Percentiles rank a stretch among this genome's conserved stretches.
Evolutionary conservation across 202 grass and related monocot genomes (phyloP).

Genomic region (Setaria italica): DNA sequence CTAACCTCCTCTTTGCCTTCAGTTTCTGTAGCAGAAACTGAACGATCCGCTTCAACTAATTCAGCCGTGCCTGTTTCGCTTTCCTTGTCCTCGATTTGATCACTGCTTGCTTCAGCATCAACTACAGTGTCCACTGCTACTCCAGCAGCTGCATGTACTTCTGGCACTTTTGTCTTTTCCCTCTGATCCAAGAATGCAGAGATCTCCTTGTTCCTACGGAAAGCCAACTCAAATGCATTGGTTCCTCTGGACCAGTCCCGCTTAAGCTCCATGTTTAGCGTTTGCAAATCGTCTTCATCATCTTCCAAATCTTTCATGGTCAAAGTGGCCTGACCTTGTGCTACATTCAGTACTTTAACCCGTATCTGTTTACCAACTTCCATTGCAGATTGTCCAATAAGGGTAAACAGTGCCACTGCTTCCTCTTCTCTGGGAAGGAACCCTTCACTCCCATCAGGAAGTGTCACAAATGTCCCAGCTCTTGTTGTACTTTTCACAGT

Average conservation of each 20-base stretch:
- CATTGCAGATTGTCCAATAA: slow-evolving; percentile 68
- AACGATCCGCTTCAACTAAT: slow-evolving; percentile 33
- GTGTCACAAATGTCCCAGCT: slow-evolving; percentile 74
- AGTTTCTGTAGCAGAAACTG: slow-evolving; percentile 46
- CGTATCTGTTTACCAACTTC: slow-evolving; percentile 71
- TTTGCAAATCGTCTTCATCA: slow-evolving; percentile 62
- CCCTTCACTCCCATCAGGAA: slow-evolving; percentile 80
- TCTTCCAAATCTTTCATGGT: slow-evolving; percentile 89
- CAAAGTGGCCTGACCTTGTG: slow-evolving; percentile 72
- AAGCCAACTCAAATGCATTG: slow-evolving; percentile 80
- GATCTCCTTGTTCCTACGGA: slow-evolving; percentile 85
- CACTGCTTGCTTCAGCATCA: slow-evolving; percentile 11
- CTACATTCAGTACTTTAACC: slow-evolving; percentile 73
- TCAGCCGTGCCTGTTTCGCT: background rate
- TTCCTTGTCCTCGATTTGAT: slow-evolving; percentile 4
- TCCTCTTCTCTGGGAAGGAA: slow-evolving; percentile 94
- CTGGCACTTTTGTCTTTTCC: slow-evolving; percentile 45
- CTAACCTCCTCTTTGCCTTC: slow-evolving; percentile 34
- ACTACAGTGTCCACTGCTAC: slow-evolving; percentile 10
- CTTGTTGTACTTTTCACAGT: slow-evolving; percentile 71
- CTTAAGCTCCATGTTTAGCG: slow-evolving; percentile 66
- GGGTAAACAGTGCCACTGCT: slow-evolving; percentile 60
- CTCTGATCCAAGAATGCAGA: slow-evolving; percentile 77
- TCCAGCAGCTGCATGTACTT: slow-evolving; percentile 39
- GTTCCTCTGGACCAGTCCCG: slow-evolving; percentile 57